Base-by-base conservation (phyloP, 2,329 filamentous ascomycete genomes). In the Triangularia verruculosa region DNA sequence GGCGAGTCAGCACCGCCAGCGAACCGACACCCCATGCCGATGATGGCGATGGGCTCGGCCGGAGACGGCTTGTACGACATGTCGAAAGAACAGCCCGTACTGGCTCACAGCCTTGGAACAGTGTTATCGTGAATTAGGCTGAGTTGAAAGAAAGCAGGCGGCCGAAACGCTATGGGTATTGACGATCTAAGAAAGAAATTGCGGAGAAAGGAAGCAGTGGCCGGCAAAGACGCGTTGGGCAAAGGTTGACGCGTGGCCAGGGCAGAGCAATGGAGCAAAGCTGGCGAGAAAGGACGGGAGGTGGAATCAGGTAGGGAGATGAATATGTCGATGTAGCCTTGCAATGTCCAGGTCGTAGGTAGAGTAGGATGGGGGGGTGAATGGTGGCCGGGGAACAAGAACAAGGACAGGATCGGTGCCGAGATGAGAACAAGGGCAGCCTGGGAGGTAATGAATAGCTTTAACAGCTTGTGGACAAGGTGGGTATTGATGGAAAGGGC, bases 11-110 rank as follows among this genome's bases (percentile, higher is more conserved):
- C 70, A 15, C 67, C 69, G 13, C 75, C 75, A 2, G 74, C 62
- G 34, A 77, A 77, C 28, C 74, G 73, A 56, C 75, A 77, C 62
- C 72, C 58, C 34, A 62, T 62, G 20, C 70, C 69, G 7, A 72
- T 61, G 3, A 72, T 66, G 51, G 67, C 70, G 17, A 72, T 68
- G 11, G 70, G 69, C 56, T 72, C 70, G 2, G 63, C 52, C 8
- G 54, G 27, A 7, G 66, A 65, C 3, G 11, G 53, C 9, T 69
- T 70, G 67, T 71, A 70, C 20, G 68, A 17, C 70, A 70, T 70
- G 34, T 39, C n/a, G 39, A 22, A 22, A 17, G 39, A 17, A 9
- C 8, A 17, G 6, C 39, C n/a, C 39, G 39, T 47, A 9, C n/a
- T 11, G n/a, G 9, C 20, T 47, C 8, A 47, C 39, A 9, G 39